These are phyloP conservation scores for Nakazawaea ishiwadae DNA, from an alignment of 805 yeast genomes.

Conservation along the genomic window DNA sequence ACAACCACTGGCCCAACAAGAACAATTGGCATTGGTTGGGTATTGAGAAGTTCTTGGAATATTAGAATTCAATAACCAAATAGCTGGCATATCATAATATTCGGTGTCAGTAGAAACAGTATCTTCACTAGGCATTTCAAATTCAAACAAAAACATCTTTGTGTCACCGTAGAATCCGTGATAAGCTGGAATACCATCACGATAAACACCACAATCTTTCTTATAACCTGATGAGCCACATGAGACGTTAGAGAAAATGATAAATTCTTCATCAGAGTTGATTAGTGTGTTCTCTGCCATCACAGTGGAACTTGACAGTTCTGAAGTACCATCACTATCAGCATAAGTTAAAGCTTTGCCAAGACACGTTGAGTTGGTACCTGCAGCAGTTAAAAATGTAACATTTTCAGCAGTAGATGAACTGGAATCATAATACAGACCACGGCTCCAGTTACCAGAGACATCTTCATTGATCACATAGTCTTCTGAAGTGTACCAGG, in stretches of 20 bases:
- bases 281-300: slow-evolving; percentile 45
- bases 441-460: slow-evolving; percentile 50
- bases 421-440: slow-evolving; percentile 52
- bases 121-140: slow-evolving; percentile 58
- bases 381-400: slow-evolving; percentile 64
- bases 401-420: slow-evolving; percentile 52
- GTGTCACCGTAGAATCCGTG: slow-evolving; percentile 65
- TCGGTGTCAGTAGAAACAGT: slow-evolving; percentile 25
- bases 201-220: slow-evolving; percentile 71
- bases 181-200: slow-evolving; percentile 69
- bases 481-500: slow-evolving; percentile 46
- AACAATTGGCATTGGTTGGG: slow-evolving; percentile 55
- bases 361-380: slow-evolving; percentile 54
- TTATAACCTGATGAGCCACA: slow-evolving; percentile 52
- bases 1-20: slow-evolving; percentile 76
- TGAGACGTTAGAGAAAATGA: slow-evolving; percentile 51
- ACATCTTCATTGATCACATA: slow-evolving; percentile 30
- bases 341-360: slow-evolving; percentile 69
- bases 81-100: slow-evolving; percentile 64
- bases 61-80: slow-evolving; percentile 69
- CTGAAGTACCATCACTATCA: slow-evolving; percentile 46
- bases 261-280: slow-evolving; percentile 54
- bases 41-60: slow-evolving; percentile 76
- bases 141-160: slow-evolving; percentile 71
- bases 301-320: slow-evolving; percentile 42